Evolutionary conservation across 805 yeast species (phyloP), one percentile per base, ranked within the genome.

Genomic region (Lachancea kluyveri): DNA sequence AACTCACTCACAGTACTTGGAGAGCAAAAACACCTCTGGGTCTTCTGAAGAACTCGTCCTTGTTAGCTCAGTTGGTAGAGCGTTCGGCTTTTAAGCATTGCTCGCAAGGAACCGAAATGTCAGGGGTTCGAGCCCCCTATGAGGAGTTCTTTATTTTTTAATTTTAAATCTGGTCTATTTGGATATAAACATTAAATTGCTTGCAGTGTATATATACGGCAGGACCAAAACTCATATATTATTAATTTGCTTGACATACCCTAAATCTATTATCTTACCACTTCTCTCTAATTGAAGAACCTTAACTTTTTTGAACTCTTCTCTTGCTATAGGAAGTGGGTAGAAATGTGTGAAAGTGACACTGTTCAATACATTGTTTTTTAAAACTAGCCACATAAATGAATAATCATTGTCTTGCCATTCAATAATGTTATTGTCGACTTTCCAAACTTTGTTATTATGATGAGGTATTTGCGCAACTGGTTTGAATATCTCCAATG

Each of bases 11-110:
- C n/a, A n/a, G n/a, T n/a, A n/a, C n/a, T n/a, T n/a, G n/a, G n/a
- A n/a, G n/a, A n/a, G n/a, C n/a, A n/a, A n/a, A n/a, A n/a, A n/a
- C n/a, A n/a, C n/a, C n/a, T n/a, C n/a, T n/a, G n/a, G 6, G 18
- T 11, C 28, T 4, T 14, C 9, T 8, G 29, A 28, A 54, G 61
- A 60, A 60, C 67, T 61, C 64, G 53, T 61, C 67, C 67, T 60
- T 60, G 67, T 61, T 72, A 72, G 77, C 76, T 71, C 77, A 70
- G 76, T 71, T 70, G 77, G 76, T 71, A 71, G 76, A 71, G 76
- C 76, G 76, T 70, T 70, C 75, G 76, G 74, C 77, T 71, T 70
- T 71, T 71, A 71, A 60, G 66, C 59, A 46, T 30, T 40, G 50
- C 47, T 57, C 48, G 56, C 59, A 56, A 58, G 60, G 61, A 57